Percentiles rank a stretch among this genome's conserved stretches.
Conservation (phyloP, 148 eudicot species). For the Rhododendron kiyosumense region DNA sequence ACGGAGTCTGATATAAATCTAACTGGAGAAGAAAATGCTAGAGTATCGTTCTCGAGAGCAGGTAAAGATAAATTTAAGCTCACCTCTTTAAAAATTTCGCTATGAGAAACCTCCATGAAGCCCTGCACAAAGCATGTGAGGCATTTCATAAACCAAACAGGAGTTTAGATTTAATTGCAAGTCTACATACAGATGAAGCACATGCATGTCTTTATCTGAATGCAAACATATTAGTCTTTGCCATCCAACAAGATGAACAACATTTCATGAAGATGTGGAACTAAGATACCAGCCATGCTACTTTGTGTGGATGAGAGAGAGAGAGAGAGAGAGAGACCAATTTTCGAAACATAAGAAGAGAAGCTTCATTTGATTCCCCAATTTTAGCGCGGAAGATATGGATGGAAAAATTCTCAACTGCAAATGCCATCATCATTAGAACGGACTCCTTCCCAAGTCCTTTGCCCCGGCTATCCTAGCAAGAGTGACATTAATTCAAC, state of each 20-base stretch:
- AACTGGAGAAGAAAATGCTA: neutral
- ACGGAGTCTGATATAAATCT: neutral
- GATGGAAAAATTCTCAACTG: conserved; percentile 56
- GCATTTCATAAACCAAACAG: conserved; percentile 1
- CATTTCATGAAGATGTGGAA: neutral
- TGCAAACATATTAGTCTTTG: neutral
- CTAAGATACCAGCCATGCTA: neutral
- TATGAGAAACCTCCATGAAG: conserved; percentile 55
- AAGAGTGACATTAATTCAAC: conserved; percentile 17
- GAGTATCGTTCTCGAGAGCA: neutral
- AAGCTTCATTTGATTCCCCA: conserved; percentile 76
- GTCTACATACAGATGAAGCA: neutral
- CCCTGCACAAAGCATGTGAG: conserved; percentile 43
- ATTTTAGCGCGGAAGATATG: conserved; percentile 70
- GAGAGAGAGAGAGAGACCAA: conserved; percentile 45
- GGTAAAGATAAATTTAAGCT: conserved; percentile 18
- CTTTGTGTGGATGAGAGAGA: neutral
- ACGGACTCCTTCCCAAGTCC: conserved; percentile 93
- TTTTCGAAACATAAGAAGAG: conserved; percentile 57
- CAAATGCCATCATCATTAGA: conserved; percentile 81
- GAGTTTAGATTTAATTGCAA: neutral
- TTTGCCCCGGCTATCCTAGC: conserved; percentile 86
- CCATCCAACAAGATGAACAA: neutral
- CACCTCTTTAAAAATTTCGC: conserved; percentile 88
- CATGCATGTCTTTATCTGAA: neutral